Conservation (phyloP, 2,329 filamentous ascomycete genomes). For the Pseudogymnoascus pannorum region DNA sequence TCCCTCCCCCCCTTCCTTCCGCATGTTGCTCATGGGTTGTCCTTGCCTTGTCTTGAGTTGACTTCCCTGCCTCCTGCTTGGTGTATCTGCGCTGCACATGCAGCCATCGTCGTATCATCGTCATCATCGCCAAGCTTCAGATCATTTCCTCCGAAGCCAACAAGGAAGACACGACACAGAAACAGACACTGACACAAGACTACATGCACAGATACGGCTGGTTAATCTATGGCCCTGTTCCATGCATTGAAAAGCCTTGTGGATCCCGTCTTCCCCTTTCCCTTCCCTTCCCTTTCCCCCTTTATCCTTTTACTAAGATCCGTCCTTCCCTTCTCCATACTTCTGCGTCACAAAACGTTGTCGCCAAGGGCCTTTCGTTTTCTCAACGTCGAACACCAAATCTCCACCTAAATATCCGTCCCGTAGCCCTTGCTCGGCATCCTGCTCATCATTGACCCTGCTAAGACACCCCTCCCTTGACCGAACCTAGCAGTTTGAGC, state of each 20-base stretch:
- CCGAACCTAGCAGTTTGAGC: background rate
- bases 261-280: background rate
- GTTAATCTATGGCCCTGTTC: constrained; percentile 1
- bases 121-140: constrained; percentile 4
- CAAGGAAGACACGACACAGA: background rate
- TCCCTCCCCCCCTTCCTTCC: background rate
- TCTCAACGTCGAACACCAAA: background rate
- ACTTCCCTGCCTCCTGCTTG: background rate
- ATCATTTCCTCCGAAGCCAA: background rate
- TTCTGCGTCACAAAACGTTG: constrained; percentile 1
- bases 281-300: background rate
- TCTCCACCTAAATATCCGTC: background rate
- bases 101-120: background rate
- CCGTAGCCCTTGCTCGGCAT: background rate
- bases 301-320: constrained; percentile 4
- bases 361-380: background rate
- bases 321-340: background rate
- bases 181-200: background rate
- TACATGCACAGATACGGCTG: background rate
- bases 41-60: too few relatives aligned
- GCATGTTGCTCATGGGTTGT: too few relatives aligned
- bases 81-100: background rate
- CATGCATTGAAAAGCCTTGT: constrained; percentile 1
- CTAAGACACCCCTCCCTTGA: background rate
- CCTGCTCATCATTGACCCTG: background rate